Evolutionary conservation across 768 basidiomycete genomes (phyloP).

Genomic region (Pilatotrama ljubarskyi): DNA sequence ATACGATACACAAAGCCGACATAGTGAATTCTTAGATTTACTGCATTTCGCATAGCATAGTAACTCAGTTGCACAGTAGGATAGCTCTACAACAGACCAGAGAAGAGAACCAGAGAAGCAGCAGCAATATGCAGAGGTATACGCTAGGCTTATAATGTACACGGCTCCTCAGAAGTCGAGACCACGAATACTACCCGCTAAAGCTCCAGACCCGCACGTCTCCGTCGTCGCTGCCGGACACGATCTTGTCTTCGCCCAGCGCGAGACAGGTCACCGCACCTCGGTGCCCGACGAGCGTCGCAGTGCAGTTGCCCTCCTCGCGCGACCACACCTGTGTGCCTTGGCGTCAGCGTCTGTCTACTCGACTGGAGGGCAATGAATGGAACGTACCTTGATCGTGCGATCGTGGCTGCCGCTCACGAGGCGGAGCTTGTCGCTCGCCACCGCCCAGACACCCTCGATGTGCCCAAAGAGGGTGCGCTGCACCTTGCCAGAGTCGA

Average conservation of each 20-base stretch:
- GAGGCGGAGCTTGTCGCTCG: conserved; percentile 86
- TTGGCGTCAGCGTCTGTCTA: not conserved
- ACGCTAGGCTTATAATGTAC: conserved; percentile 2
- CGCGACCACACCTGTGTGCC: conserved; percentile 81
- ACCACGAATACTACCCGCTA: conserved; percentile 18
- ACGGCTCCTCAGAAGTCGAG: not conserved
- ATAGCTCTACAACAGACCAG: too few species aligned
- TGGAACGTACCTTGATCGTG: conserved; percentile 82
- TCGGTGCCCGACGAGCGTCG: conserved; percentile 91
- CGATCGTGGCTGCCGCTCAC: conserved; percentile 94
- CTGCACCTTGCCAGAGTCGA: conserved; percentile 76
- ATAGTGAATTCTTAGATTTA: too few species aligned
- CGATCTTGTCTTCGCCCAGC: conserved; percentile 91
- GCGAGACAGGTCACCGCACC: conserved; percentile 91
- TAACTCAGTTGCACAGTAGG: too few species aligned
- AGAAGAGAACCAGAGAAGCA: not conserved
- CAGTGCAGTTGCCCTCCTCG: conserved; percentile 82
- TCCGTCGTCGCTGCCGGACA: conserved; percentile 95
- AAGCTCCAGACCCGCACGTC: conserved; percentile 79
- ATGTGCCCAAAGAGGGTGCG: conserved; percentile 95
- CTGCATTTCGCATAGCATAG: too few species aligned
- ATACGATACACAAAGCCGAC: not conserved
- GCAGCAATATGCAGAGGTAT: not conserved
- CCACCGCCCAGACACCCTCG: conserved; percentile 97
- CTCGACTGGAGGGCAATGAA: not conserved